Base-by-base conservation (phyloP, 1,284 basidiomycete genomes). In the Austroboletus niveus region DNA sequence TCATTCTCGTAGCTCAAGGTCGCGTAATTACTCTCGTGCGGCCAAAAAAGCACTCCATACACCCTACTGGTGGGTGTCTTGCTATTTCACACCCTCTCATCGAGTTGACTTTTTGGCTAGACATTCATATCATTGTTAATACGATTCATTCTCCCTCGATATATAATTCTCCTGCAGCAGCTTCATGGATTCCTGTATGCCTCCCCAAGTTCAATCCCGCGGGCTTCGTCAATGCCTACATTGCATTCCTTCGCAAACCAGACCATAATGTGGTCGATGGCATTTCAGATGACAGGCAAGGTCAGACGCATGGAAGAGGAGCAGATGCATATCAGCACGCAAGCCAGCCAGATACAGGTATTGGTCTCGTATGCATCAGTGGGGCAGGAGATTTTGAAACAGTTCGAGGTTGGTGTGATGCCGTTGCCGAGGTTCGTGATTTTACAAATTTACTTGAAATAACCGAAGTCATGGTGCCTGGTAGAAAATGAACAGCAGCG, bases 131-230 rank as follows among this genome's bases (percentile, higher is more conserved):
- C 36, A 78, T 95, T 29, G 76, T 95, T 51, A 95, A 94, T 64
- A 93, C 87, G 54, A 76, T 89, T 54, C 71, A 92, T 70, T 71
- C 82, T 47, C 76, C 87, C 39, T 82, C 85, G 56, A 77, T 91
- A 62, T 72, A 78, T 65, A 80, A 87, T 72, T 77, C 85, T 55
- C 77, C 85, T 5, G 92, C 87, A 1, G 78, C 89, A 7, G 87
- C 94, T 20, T 89, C 89, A 5, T 99, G 94, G 92, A 79, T 98
- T 3, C 97, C 97, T 0, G 81, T 99, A 45, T 99, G 96, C 66
- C 80, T 99, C 10, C 96, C 97, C 0, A 94, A 94, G 65, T 98
- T 93, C 75, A 95, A 98, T 60, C 78, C 93, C 0, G 75, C 86
- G 2, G 91, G 89, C 1, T 98, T 98, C 69, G 85, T 97, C 17